These are phyloP conservation scores for Vaccinium myrtillus DNA, from an alignment of 148 eudicot species.

Conservation along the genomic window DNA sequence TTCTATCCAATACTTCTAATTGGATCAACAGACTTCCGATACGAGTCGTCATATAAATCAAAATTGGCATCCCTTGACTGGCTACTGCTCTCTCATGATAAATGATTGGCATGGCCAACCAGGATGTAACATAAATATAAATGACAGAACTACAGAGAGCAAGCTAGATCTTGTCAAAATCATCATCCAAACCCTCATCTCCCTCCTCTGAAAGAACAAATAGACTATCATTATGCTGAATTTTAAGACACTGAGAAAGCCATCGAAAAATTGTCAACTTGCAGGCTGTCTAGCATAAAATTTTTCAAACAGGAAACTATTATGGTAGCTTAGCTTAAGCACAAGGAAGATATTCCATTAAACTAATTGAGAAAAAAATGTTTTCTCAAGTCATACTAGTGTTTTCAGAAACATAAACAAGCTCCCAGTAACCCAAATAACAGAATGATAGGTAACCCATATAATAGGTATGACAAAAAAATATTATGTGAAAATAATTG, in stretches of 20 bases:
- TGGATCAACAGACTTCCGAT: not conserved
- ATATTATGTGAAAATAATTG: not conserved
- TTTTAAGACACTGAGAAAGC: not conserved
- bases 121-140: not conserved
- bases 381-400: not conserved
- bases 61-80: not conserved
- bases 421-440: not conserved
- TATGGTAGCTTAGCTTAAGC: not conserved
- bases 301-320: not conserved
- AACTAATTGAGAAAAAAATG: not conserved
- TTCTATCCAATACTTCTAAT: not conserved
- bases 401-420: not conserved
- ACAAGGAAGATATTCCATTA: not conserved
- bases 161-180: constrained; percentile 85
- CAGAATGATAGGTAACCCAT: not conserved
- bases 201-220: constrained; percentile 62
- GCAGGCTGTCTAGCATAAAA: not conserved
- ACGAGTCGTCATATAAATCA: not conserved
- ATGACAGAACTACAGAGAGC: not conserved
- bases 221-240: not conserved
- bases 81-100: not conserved
- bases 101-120: not conserved
- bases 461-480: not conserved
- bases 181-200: constrained; percentile 78
- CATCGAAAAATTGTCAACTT: constrained; percentile 6